Evolutionary conservation across 2,329 filamentous ascomycete species (phyloP), one percentile per base, ranked within the genome.

Genomic region (Cryphonectria naterciae): DNA sequence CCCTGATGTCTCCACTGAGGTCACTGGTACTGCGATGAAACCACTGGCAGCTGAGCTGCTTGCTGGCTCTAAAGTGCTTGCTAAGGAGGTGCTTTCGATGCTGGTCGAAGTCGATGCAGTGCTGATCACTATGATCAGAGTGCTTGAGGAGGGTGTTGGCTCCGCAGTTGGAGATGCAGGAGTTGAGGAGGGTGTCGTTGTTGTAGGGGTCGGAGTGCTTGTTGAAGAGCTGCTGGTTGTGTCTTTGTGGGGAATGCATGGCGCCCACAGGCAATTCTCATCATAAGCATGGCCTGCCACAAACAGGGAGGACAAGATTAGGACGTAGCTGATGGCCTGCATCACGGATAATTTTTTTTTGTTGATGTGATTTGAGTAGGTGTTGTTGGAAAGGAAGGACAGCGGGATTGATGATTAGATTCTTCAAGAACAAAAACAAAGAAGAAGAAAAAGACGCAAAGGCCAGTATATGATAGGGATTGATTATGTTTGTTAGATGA

Each of bases 191-290:
- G 52, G 52, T 56, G 52, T 32, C 7, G 54, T 25, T 15, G 52
- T 13, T 15, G 52, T 28, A 15, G 52, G 52, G n/a, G 25, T 25
- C 13, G 52, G 52, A 2, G 52, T 56, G 52, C 52, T 56, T 28
- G n/a, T 32, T 35, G 54, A 58, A 35, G 54, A 32, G 6, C 15
- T 58, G 25, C 54, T 58, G 5, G 54, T 58, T 5, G 54, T 58
- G 25, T 58, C 54, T 35, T 58, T 58, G 28, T 58, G 54, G 25
- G 54, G 25, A 58, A 58, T 35, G 15, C 54, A 58, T 58, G 54
- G 54, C 54, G 54, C 54, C 25, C 54, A 58, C 25, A 58, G 28
- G 28, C 54, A 32, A 28, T 58, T 58, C 28, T 58, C 54, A 32
- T 58, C 54, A 35, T 58, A 58, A n/a, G 54, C 54, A 32, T 58